Evolutionary conservation across 176 grass and related monocot genomes (phyloP), one percentile per base, ranked within the genome.

Genomic region (Carex myosuroides): DNA sequence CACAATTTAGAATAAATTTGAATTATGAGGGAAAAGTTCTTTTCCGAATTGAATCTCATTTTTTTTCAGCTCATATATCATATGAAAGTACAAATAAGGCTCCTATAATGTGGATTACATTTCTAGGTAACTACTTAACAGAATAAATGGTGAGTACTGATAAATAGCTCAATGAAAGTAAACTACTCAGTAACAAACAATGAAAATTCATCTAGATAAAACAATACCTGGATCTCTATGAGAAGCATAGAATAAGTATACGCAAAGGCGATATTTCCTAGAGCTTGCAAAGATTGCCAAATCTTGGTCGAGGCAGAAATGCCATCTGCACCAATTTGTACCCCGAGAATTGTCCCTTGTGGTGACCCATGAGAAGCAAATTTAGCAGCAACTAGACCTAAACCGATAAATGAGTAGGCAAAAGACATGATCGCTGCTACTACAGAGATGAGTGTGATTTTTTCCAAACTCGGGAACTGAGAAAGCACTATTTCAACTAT

Each of bases 241-340:
- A 98, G 88, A 69, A 98, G 95, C 95, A 94, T 98, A 41, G 95
- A 64, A 70, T 93, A 98, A 44, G 95, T 98, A 93, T 98, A 98
- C 0, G 95, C 95, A 68, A 98, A 94, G 6, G 95, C 91, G 58
- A 98, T 93, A 84, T 98, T 98, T 70, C 95, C 92, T 58, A 98
- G 95, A 0, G 95, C 95, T 82, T 98, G 95, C 3, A 94, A 84
- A 3, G 93, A 84, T 63, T 91, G 88, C 95, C 95, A 98, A 2
- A 79, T 74, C 68, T 91, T 89, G 14, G 92, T 94, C 9, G 89
- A 68, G 16, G 95, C 90, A 0, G 95, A 91, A 79, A 98, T 63
- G 20, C 88, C 90, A 20, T 65, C 85, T 33, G 20, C 52, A n/a
- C 86, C 90, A 35, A 93, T 84, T 60, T 93, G 77, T 61, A 90